Base-by-base conservation (phyloP, 2,329 filamentous ascomycete species). In the Trichoderma sp. region DNA sequence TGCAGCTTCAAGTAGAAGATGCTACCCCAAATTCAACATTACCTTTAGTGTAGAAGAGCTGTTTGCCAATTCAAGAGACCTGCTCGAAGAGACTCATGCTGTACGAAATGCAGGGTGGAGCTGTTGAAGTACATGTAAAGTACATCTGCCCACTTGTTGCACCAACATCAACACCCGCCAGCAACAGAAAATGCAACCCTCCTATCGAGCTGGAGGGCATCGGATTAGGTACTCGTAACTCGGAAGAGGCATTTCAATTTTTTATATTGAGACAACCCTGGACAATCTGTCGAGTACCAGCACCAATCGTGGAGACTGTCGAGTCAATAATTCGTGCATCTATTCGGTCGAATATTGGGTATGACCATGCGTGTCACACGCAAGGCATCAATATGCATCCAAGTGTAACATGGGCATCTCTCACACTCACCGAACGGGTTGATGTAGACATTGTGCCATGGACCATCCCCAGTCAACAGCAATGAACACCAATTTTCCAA, bases 61-160 rank as follows among this genome's bases (percentile, higher is more conserved):
- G 57, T n/a, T 15, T 50, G 44, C 24, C 44, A 30, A 17, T 14
- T 26, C 34, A 26, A 26, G 15, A 41, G 41, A 34, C 28, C 30
- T 3, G 12, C 30, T 34, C 10, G 9, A 34, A 60, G 57, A 50
- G 50, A 45, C 57, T 51, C 9, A 19, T 26, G 14, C 41, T 21
- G 24, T 44, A 24, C 3, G n/a, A 52, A 19, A 21, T 52, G 47
- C 52, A 48, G 48, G 52, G 58, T 52, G 58, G 58, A 47, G 58
- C 47, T 7, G 30, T 61, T 19, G 17, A n/a, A 10, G 54, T 45
- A 45, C 34, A 14, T 21, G 19, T 19, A 45, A n/a, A 5, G 44
- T 45, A 21, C 50, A 7, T 39, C 15, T 34, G 34, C 30, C 57
- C 57, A 60, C 57, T 52, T n/a, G 21, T 21, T 60, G 57, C 28